Evolutionary conservation across 345 rosid species (phyloP), one percentile per base, ranked within the genome.

Genomic region (Citrus unshiu): DNA sequence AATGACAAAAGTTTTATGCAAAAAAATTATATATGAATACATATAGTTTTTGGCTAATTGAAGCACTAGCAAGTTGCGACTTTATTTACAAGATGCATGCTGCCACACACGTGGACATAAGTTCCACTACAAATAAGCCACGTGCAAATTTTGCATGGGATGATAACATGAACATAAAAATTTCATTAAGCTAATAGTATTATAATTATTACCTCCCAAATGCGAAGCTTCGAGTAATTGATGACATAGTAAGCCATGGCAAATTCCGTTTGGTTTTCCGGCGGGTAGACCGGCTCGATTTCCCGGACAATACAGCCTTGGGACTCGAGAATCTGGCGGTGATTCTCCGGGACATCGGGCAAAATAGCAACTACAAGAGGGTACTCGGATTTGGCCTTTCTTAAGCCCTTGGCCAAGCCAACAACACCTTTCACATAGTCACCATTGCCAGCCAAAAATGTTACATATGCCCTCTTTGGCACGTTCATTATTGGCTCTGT

Each of bases 161-260:
- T n/a, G 34, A 37, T 24, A 58, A 37, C 30, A 63, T 18, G 58
- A 46, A 27, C 43, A 29, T 61, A 4, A 8, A 51, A 70, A 12
- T 29, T 27, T 29, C 25, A 54, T 4, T 54, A 54, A 54, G 58
- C 58, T 18, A 54, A n/a, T 34, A 27, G 0, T 27, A 25, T 9
- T 9, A 22, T 68, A 7, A 35, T 21, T 37, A 13, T 57, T 85
- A 91, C 95, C 92, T 90, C 93, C 95, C 95, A 92, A 57, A 92
- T 90, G 35, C 95, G 92, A 70, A 92, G 95, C 68, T 92, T 92
- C 25, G 93, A 90, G 84, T 92, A 92, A 81, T 90, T 92, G 82
- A 92, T 88, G 80, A 92, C 91, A 62, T 90, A 91, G 34, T 91
- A 88, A 10, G 95, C 86, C 95, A 91, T 87, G 61, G 95, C 89